Base-by-base conservation (phyloP, 768 basidiomycete species). In the Phanerodontia chrysosporium region DNA sequence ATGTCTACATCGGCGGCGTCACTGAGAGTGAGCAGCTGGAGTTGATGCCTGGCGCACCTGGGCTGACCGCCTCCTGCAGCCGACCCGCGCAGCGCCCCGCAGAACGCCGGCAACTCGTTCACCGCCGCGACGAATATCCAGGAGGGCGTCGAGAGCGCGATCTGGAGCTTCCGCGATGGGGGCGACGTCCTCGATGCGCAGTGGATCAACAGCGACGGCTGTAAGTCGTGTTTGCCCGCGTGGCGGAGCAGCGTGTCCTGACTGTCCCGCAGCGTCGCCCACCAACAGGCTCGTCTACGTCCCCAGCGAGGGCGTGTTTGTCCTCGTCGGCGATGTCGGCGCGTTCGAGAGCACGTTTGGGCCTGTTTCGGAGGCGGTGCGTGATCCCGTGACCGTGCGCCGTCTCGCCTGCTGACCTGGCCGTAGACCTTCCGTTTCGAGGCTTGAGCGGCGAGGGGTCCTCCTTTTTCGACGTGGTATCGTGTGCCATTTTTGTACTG, bases 121-220 rank as follows among this genome's bases (percentile, higher is more conserved):
- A 57, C 58, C 25, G 61, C 54, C n/a, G 57, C 64, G 4, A 61
- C 62, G 24, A 58, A 45, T 16, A 22, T 39, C 27, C 1, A 52
- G 35, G 64, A 57, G 44, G 32, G 45, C 22, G 54, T 48, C 48
- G 67, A 69, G 55, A 66, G 66, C 60, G 62, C 63, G 21, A 59
- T 69, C 39, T 69, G 67, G 67, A 49, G 44, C 36, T 51, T 66
- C 29, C 48, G 35, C 45, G 12, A 29, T n/a, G 49, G 56, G 32
- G 45, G 24, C 48, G 25, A 46, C 30, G 45, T 48, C 39, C 57
- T 66, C 25, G 13, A 32, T 12, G 57, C 64, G 32, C 60, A 57
- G 49, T 69, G 67, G 67, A 49, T 64, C 44, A 66, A 68, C 60
- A 24, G 55, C 12, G 65, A 68, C 55, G 62, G 65, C 5, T 57